A percentile compares a stretch with the other conserved stretches of the same genome.
These are phyloP conservation scores for Stephanodiscus minutulus DNA, from an alignment of 108 stramenopile species.

Conservation along the genomic window DNA sequence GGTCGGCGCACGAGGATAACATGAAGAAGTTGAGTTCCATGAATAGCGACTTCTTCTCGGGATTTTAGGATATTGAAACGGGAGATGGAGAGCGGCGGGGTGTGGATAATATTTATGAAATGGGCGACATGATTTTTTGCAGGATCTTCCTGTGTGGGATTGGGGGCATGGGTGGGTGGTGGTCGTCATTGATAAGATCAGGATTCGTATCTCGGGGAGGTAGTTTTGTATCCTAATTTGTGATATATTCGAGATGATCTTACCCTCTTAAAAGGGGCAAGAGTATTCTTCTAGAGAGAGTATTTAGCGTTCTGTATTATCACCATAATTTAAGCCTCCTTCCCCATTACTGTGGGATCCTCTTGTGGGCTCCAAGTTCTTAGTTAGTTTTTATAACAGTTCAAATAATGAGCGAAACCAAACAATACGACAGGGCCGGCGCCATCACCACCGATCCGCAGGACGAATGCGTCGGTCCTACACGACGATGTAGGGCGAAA, in stretches of 20 bases:
- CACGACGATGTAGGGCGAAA: too few species aligned
- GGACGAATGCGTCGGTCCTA: too few species aligned
- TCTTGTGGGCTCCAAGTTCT: too few species aligned
- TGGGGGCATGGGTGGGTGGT: background rate
- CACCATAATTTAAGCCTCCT: too few species aligned
- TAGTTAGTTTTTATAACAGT: too few species aligned
- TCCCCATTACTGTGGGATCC: too few species aligned
- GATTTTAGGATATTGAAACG: conserved; percentile 19
- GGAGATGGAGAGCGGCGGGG: background rate
- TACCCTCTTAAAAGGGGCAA: background rate
- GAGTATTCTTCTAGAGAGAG: too few species aligned
- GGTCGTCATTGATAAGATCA: background rate
- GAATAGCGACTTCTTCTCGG: conserved; percentile 87
- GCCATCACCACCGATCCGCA: too few species aligned
- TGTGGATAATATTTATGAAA: background rate
- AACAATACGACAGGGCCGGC: too few species aligned
- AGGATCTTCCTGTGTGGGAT: too few species aligned
- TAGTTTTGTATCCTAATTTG: background rate
- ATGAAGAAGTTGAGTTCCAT: conserved; percentile 74
- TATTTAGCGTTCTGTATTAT: too few species aligned
- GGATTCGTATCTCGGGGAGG: background rate
- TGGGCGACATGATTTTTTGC: background rate
- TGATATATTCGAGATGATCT: background rate
- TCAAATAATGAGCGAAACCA: too few species aligned
- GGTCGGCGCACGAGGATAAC: conserved; percentile 64